phyloP scores from a whole-genome alignment of 1,284 basidiomycete species.

The Papiliotrema terrestris region DNA sequence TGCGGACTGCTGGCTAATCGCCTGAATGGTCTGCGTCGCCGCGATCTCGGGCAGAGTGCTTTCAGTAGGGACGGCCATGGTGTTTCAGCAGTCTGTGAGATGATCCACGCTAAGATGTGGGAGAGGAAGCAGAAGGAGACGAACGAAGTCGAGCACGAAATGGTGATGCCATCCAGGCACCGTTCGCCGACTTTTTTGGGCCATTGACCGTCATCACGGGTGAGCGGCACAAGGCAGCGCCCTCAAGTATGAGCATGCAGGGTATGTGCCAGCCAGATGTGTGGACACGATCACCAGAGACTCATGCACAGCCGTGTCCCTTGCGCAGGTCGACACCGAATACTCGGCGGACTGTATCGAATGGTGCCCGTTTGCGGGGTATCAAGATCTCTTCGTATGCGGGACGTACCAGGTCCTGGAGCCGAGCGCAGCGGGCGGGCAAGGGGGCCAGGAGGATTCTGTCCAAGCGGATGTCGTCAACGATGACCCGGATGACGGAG shows the following conservation, averaged over 20 bases:
- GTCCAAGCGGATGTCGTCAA: not conserved
- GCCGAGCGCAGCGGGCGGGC: conserved; percentile 13
- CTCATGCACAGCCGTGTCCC: not conserved
- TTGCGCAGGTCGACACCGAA: conserved; percentile 59
- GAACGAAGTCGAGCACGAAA: not conserved
- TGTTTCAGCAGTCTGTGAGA: too few species aligned
- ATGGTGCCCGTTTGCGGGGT: conserved; percentile 69
- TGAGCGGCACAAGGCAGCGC: not conserved
- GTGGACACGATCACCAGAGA: too few species aligned
- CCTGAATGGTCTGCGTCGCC: not conserved
- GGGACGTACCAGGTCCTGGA: conserved; percentile 78
- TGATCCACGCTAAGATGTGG: not conserved
- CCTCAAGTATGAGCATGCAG: not conserved
- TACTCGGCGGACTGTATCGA: conserved; percentile 87
- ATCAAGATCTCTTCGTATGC: conserved; percentile 68
- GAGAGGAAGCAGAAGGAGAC: not conserved
- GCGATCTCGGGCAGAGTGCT: not conserved
- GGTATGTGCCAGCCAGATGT: not conserved
- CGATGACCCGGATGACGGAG: conserved; percentile 37
- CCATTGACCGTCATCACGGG: too few species aligned
- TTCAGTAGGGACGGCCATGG: not conserved
- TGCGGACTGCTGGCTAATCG: not conserved
- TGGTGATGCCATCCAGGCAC: too few species aligned
- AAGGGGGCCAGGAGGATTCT: not conserved
- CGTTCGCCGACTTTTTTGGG: too few species aligned